Percentiles rank a stretch among this genome's conserved stretches.
phyloP scores from a whole-genome alignment of 2,329 filamentous ascomycete species.

The Onygenales sp. region DNA sequence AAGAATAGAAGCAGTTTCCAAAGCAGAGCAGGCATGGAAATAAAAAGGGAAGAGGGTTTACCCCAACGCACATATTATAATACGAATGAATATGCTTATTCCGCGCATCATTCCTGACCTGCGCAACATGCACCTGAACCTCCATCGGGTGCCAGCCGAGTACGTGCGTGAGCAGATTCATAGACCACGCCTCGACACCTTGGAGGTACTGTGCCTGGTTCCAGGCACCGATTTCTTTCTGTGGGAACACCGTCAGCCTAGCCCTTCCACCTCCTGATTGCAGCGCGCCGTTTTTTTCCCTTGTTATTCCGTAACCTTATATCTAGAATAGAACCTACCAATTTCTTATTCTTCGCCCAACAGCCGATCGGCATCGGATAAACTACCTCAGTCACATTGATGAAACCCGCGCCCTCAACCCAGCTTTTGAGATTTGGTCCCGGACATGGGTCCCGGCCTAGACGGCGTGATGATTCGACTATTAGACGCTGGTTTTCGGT shows the following conservation, averaged over 20 bases:
- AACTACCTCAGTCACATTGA: constrained; percentile 6
- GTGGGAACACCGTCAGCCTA: background rate
- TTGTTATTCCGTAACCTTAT: background rate
- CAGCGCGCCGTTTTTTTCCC: background rate
- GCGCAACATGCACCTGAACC: background rate
- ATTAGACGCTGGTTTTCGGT: constrained; percentile 7
- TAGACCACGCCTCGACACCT: constrained; percentile 13
- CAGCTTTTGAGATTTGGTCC: constrained; percentile 7
- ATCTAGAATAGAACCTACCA: constrained; percentile 2
- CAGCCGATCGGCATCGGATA: constrained; percentile 8
- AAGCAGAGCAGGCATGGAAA: background rate
- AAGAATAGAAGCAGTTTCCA: background rate
- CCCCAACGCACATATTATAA: constrained; percentile 1
- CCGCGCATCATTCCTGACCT: background rate
- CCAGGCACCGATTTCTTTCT: constrained; percentile 15
- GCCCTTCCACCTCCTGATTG: background rate
- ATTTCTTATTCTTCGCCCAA: constrained; percentile 8
- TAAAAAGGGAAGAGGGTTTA: background rate
- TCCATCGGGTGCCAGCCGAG: constrained; percentile 11
- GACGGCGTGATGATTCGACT: constrained; percentile 15
- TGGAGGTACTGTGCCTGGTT: constrained; percentile 9
- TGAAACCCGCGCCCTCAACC: constrained; percentile 8
- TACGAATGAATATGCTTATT: constrained; percentile 1
- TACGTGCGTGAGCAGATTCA: constrained; percentile 9
- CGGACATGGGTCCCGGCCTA: constrained; percentile 12